These are phyloP conservation scores for Cucurbita maxima DNA, from an alignment of 306 rosid species.

Conservation along the genomic window DNA sequence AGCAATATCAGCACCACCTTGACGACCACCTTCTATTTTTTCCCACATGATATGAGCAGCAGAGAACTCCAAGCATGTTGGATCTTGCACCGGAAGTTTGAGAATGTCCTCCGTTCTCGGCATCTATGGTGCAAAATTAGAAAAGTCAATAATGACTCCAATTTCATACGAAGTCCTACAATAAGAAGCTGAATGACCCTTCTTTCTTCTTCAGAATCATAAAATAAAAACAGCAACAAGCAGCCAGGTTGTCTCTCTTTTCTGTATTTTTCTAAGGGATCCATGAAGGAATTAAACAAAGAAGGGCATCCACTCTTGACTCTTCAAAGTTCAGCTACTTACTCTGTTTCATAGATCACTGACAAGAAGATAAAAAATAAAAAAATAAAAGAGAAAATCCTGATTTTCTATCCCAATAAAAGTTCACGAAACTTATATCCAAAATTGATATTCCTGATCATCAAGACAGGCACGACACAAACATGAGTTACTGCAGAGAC, in stretches of 20 bases:
- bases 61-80: slow-evolving; percentile 43
- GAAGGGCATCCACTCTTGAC: neutral
- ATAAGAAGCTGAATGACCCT: neutral
- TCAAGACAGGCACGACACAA: neutral
- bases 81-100: slow-evolving; percentile 66
- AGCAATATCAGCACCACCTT: slow-evolving; percentile 71
- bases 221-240: neutral
- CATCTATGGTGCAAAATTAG: slow-evolving; percentile 25
- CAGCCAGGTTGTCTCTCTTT: neutral
- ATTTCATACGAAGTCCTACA: neutral
- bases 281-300: neutral
- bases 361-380: neutral
- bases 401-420: neutral
- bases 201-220: neutral
- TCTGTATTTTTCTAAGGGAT: neutral
- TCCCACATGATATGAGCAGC: slow-evolving; percentile 53
- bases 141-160: neutral
- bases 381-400: too few species aligned
- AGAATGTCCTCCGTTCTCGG: slow-evolving; percentile 76
- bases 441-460: neutral
- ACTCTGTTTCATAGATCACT: neutral
- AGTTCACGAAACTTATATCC: neutral
- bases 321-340: neutral
- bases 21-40: slow-evolving; percentile 70
- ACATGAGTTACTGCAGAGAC: neutral